A percentile compares a stretch with the other conserved stretches of the same genome.
These are phyloP conservation scores for Fusarium dimerum DNA, from an alignment of 2,329 filamentous ascomycete species.

Conservation along the genomic window DNA sequence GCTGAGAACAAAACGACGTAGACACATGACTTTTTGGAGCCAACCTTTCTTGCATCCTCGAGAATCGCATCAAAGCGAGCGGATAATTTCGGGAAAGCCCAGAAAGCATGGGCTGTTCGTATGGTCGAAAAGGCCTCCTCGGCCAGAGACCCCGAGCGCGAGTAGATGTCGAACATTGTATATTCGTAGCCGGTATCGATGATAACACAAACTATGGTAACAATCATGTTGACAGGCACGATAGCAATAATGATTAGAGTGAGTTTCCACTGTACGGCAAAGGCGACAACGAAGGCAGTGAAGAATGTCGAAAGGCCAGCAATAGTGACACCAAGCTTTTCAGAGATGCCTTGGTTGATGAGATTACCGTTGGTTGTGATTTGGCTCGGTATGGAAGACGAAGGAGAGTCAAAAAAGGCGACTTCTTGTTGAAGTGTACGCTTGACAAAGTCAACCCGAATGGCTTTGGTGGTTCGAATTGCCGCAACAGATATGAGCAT, in stretches of 20 bases:
- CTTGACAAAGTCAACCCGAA: conserved; percentile 41
- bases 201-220: conserved; percentile 39
- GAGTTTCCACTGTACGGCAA: conserved; percentile 43
- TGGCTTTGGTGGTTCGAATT: conserved; percentile 38
- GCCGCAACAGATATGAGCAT: conserved; percentile 39
- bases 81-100: conserved; percentile 45
- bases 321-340: conserved; percentile 46
- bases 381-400: conserved; percentile 46
- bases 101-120: conserved; percentile 52
- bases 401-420: conserved; percentile 53
- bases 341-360: conserved; percentile 46
- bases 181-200: conserved; percentile 45
- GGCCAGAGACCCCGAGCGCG: conserved; percentile 45
- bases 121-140: conserved; percentile 52
- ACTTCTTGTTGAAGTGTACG: conserved; percentile 51
- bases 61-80: conserved; percentile 45
- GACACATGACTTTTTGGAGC: conserved; percentile 44
- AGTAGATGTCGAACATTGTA: conserved; percentile 45
- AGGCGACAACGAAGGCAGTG: conserved; percentile 42
- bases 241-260: conserved; percentile 47
- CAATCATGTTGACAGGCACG: conserved; percentile 44
- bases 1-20: conserved; percentile 45
- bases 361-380: conserved; percentile 51
- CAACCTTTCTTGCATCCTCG: conserved; percentile 39
- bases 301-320: conserved; percentile 42